Conservation (phyloP, 108 stramenopile genomes). For the Aurantiochytrium sp. region DNA sequence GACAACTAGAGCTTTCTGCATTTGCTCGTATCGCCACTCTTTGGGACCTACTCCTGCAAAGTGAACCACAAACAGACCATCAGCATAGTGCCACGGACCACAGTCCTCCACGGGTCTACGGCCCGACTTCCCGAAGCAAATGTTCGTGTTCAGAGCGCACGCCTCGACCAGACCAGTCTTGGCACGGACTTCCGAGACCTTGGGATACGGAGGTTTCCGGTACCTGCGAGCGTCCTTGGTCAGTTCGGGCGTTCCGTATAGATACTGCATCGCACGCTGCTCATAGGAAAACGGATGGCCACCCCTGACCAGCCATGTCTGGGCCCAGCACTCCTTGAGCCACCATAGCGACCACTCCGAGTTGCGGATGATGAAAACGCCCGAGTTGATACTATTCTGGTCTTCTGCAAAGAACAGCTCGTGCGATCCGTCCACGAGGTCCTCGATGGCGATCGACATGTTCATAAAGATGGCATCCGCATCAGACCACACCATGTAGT, state of each 20-base stretch:
- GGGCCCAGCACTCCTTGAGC: background rate
- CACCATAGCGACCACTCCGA: background rate
- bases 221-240: too few relatives aligned
- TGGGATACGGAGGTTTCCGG: too few relatives aligned
- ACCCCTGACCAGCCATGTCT: background rate
- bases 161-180: too few relatives aligned
- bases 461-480: background rate
- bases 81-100: too few relatives aligned
- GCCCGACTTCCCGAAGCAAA: too few relatives aligned
- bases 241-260: background rate
- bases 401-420: background rate
- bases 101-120: too few relatives aligned
- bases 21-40: too few relatives aligned
- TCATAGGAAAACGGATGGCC: background rate
- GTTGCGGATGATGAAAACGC: background rate
- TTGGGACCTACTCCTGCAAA: too few relatives aligned
- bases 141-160: too few relatives aligned
- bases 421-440: background rate
- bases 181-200: too few relatives aligned
- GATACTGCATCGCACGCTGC: background rate
- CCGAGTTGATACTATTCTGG: background rate
- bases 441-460: background rate
- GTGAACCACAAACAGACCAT: too few relatives aligned
- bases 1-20: too few relatives aligned
- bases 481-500: background rate